Evolutionary conservation across 371 early-diverging fungal species (phyloP).

Genomic region (Sporodiniella umbellata): DNA sequence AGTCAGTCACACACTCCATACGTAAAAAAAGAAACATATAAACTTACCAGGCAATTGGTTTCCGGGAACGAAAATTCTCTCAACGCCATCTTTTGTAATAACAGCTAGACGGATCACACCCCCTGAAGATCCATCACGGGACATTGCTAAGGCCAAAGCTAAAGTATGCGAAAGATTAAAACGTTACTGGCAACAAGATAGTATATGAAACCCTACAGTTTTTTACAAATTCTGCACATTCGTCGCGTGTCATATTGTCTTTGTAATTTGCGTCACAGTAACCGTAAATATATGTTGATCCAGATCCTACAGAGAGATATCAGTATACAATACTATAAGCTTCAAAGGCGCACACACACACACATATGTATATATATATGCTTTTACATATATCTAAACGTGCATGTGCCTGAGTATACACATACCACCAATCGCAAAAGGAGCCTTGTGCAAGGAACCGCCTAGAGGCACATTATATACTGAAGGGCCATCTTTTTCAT

Average conservation of each 20-base stretch:
- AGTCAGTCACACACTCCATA: too few relatives aligned
- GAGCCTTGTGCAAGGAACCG: conserved; percentile 91
- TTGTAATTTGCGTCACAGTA: conserved; percentile 93
- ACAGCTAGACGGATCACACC: conserved; percentile 97
- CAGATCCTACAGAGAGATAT: conserved; percentile 67
- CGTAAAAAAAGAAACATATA: background rate
- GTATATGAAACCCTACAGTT: conserved; percentile 64
- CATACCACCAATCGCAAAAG: conserved; percentile 93
- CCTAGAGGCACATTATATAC: conserved; percentile 95
- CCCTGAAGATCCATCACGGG: conserved; percentile 98
- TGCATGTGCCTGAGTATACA: too few relatives aligned
- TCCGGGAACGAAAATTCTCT: conserved; percentile 90
- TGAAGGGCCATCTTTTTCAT: conserved; percentile 87
- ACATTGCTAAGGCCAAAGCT: conserved; percentile 95
- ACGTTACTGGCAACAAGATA: background rate
- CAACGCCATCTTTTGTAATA: conserved; percentile 90
- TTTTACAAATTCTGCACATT: conserved; percentile 93
- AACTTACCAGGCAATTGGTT: conserved; percentile 70
- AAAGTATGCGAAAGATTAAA: conserved; percentile 4
- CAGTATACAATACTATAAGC: too few relatives aligned
- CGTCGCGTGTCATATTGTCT: conserved; percentile 86
- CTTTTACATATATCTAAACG: too few relatives aligned
- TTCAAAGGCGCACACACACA: too few relatives aligned
- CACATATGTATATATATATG: too few relatives aligned
- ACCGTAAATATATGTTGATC: conserved; percentile 98